These are phyloP conservation scores for Pholiota molesta DNA, from an alignment of 768 basidiomycete species.

Conservation along the genomic window DNA sequence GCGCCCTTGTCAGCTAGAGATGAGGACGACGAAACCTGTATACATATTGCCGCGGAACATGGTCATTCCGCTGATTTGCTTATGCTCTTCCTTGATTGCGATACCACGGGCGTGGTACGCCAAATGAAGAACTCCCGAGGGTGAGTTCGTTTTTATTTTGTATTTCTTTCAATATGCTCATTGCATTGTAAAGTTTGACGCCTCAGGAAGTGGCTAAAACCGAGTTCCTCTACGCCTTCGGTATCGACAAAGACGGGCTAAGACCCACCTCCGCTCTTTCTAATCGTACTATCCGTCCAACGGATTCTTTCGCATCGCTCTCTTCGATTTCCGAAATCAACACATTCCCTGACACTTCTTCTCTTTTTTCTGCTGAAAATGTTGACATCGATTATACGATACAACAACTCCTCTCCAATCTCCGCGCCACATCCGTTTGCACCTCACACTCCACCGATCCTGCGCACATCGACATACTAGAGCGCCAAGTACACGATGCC, in stretches of 20 bases:
- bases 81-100: conserved; percentile 65
- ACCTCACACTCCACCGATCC: conserved; percentile 38
- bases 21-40: conserved; percentile 71
- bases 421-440: conserved; percentile 51
- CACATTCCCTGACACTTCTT: conserved; percentile 31
- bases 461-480: conserved; percentile 45
- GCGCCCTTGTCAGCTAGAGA: conserved; percentile 71
- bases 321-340: conserved; percentile 45
- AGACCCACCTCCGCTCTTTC: conserved; percentile 59
- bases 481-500: conserved; percentile 50
- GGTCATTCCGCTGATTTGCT: conserved; percentile 68
- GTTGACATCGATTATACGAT: conserved; percentile 48
- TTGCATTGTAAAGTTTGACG: conserved; percentile 48
- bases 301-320: conserved; percentile 52
- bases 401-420: conserved; percentile 55
- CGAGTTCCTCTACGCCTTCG: conserved; percentile 67
- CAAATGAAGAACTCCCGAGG: conserved; percentile 72
- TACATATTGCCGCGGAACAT: conserved; percentile 79
- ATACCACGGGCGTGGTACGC: conserved; percentile 54
- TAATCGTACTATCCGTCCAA: conserved; percentile 54
- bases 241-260: conserved; percentile 51
- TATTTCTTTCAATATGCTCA: conserved; percentile 5
- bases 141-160: conserved; percentile 41
- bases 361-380: conserved; percentile 40
- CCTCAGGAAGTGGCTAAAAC: conserved; percentile 69